Evolutionary conservation across 2,329 filamentous ascomycete species (phyloP), one percentile per base, ranked within the genome.

Genomic region (Zasmidium citrigriseum): DNA sequence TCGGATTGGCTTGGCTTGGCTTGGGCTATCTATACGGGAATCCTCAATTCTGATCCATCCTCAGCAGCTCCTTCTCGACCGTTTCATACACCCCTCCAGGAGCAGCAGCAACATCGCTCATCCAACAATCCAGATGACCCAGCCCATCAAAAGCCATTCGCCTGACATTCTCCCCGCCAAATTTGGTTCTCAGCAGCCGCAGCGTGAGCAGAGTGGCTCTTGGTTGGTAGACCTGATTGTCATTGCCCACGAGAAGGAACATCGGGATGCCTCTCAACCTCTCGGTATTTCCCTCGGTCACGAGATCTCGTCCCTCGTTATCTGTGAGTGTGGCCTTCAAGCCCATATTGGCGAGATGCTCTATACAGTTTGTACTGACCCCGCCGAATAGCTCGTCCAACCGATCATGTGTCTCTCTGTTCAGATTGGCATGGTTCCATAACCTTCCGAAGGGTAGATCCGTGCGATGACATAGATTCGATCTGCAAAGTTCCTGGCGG

Each of bases 401-500:
- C 67, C 86, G 81, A 0, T 80, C 74, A 71, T 89, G 86, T 1
- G 86, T 89, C 2, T 82, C 84, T 73, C 84, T 83, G 73, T 88
- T 88, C 25, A 89, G 79, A 69, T 89, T 88, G 2, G 65, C 69
- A 71, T 89, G 86, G 67, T 81, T 85, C 86, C 86, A 89, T 72
- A 77, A 69, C 24, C 76, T 80, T 34, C 86, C 86, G 64, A 87
- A 89, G 14, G 84, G 79, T 22, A 89, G 73, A 4, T 79, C 80
- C 54, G 78, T 77, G 16, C 86, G 81, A 72, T 88, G 86, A 73
- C 86, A 89, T 53, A 78, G 78, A 1, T 83, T 82, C 60, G 80
- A 86, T 68, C 78, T 83, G 75, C 86, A 89, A 2, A 86, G 77
- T 73, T 89, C 86, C 23, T 74, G 72, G 9, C 78, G 74, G 11